Evolutionary conservation across 495 filamentous ascomycete species (phyloP).

Genomic region (Tetracladium setigerum): DNA sequence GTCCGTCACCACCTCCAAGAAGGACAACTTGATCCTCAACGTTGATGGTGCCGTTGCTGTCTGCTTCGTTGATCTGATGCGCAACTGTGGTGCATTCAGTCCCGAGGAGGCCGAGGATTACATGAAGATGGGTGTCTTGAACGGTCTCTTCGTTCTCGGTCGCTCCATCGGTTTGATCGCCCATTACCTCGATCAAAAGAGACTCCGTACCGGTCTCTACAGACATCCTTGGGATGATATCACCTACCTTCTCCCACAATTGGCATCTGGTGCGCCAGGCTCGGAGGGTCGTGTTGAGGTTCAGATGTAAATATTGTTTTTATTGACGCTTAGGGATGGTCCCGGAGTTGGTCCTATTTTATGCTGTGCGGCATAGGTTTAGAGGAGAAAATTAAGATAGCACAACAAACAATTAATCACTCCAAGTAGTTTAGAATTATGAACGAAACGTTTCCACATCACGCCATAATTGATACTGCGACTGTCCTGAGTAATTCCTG

Average conservation of each 20-base stretch:
- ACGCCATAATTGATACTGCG: no score
- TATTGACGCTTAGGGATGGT: conserved; percentile 1
- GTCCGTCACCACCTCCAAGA: conserved; percentile 97
- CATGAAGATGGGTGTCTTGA: conserved; percentile 90
- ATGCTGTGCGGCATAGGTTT: conserved; percentile 11
- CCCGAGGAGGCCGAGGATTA: conserved; percentile 78
- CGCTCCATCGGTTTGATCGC: conserved; percentile 97
- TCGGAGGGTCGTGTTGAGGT: conserved; percentile 90
- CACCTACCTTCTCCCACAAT: conserved; percentile 85
- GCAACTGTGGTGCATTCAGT: conserved; percentile 95
- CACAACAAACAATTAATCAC: conserved; percentile 2
- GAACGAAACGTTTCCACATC: no score
- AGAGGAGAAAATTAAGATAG: conserved; percentile 14
- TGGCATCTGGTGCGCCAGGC: conserved; percentile 63
- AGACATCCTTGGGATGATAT: conserved; percentile 98
- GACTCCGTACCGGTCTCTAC: conserved; percentile 94
- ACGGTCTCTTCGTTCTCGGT: conserved; percentile 97
- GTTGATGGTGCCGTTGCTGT: conserved; percentile 97
- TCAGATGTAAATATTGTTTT: conserved; percentile 35
- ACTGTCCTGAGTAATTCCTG: no score
- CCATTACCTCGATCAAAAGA: conserved; percentile 99
- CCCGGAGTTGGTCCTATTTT: conserved; percentile 10
- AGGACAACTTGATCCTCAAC: conserved; percentile 99
- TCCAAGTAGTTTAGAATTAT: no score
- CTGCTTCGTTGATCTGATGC: conserved; percentile 95